phyloP scores from a whole-genome alignment of 1,139 yeast species.

The Hansenula sp. region DNA sequence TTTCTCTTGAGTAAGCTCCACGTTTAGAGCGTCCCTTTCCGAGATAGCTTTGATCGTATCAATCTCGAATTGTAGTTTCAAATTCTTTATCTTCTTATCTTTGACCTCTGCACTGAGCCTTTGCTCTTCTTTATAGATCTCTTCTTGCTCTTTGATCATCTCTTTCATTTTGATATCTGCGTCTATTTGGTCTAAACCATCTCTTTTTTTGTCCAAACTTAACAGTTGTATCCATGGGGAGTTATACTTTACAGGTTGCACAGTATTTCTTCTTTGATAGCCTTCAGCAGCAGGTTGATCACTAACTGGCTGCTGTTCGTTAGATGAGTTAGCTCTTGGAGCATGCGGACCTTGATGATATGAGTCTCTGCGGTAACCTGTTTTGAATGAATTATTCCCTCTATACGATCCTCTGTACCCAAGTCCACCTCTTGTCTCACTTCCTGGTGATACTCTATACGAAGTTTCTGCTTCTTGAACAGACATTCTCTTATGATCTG shows the following conservation, averaged over 20 bases:
- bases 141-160: constrained; percentile 11
- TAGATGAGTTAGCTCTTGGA: background rate
- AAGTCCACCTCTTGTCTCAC: constrained; percentile 2
- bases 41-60: constrained; percentile 4
- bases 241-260: background rate
- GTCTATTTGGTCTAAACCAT: background rate
- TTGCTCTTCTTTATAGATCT: constrained; percentile 4
- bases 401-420: constrained; percentile 1
- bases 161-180: constrained; percentile 5
- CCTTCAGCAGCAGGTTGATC: background rate
- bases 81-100: constrained; percentile 5
- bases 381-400: constrained; percentile 1
- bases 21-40: constrained; percentile 11
- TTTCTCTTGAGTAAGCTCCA: constrained; percentile 13
- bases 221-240: constrained; percentile 14
- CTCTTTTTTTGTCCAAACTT: constrained; percentile 5
- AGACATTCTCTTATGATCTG: background rate
- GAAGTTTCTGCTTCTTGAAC: background rate
- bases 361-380: background rate
- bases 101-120: constrained; percentile 6
- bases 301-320: background rate
- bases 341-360: background rate
- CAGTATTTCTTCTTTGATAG: background rate
- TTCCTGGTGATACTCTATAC: background rate
- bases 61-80: constrained; percentile 8